Conservation (phyloP, 192 early-diverging fungal species). For the Fimicolochytrium jonesii region DNA sequence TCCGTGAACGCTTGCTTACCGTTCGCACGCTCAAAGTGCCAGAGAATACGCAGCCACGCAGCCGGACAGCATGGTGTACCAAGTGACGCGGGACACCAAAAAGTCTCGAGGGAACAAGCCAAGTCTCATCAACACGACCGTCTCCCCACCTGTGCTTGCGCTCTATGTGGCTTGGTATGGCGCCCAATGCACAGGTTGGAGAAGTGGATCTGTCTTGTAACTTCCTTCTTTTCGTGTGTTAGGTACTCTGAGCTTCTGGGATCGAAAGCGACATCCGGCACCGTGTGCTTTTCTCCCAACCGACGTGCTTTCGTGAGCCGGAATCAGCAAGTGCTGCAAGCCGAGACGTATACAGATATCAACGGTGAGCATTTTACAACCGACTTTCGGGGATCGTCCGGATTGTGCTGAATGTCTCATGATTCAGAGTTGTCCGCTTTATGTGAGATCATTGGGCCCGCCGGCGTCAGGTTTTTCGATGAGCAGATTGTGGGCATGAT, state of each 20-base stretch:
- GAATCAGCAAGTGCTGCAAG: conserved; percentile 11
- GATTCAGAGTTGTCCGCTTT: conserved; percentile 27
- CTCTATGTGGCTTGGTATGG: conserved; percentile 29
- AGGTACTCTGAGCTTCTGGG: conserved; percentile 28
- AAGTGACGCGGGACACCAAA: conserved; percentile 3
- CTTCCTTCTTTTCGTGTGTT: neutral
- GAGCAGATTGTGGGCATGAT: conserved; percentile 28
- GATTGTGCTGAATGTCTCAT: neutral
- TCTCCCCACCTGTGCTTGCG: conserved; percentile 25
- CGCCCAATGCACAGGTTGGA: neutral
- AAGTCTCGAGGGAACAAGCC: conserved; percentile 8
- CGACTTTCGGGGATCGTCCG: neutral
- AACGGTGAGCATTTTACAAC: conserved; percentile 4
- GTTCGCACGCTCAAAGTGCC: no score
- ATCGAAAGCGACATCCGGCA: conserved; percentile 21
- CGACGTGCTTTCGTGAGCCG: conserved; percentile 20
- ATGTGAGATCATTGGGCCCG: conserved; percentile 31
- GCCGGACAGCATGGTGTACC: conserved; percentile 27
- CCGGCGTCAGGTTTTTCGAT: conserved; percentile 34
- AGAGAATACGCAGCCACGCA: conserved; percentile 18
- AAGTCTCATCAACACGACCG: conserved; percentile 10
- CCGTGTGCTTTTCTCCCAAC: conserved; percentile 18
- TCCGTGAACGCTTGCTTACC: no score
- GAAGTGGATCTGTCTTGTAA: neutral
- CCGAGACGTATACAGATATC: conserved; percentile 32